Evolutionary conservation across 176 grass and related monocot genomes (phyloP), one percentile per base, ranked within the genome.

Genomic region (Zizania latifolia): DNA sequence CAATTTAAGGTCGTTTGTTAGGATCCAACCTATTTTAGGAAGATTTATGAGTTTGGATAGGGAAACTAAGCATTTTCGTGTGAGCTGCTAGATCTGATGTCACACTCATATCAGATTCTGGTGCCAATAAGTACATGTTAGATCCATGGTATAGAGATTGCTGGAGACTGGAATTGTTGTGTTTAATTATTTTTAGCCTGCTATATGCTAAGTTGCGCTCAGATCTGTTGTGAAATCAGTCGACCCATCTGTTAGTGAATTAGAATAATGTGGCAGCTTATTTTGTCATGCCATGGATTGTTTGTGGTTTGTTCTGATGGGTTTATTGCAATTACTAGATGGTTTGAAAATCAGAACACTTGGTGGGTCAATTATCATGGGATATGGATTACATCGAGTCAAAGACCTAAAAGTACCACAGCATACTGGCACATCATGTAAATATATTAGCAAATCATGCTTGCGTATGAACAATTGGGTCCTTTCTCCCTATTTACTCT

Each of bases 1-100:
- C 24, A 62, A 9, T 71, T 65, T 12, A 23, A 55, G 44, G 23
- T 72, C n/a, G 74, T 63, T 71, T 85, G 76, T 50, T 73, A 29
- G 65, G 77, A 81, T 55, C 63, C 31, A 58, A 46, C 28, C 56
- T 62, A 63, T 64, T 69, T 1, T 45, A 37, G 12, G 46, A 65
- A 41, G 12, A 46, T n/a, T 36, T 75, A 3, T 5, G 46, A 2
- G 46, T n/a, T 51, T 21, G 19, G 65, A 77, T 38, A 67, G 51
- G 23, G 60, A 59, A 86, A 76, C 8, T 2, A 65, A 31, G 24
- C 58, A 10, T 58, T 58, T 77, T 65, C 3, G 66, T 39, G 78
- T 86, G 65, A 65, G 30, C 45, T 76, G 30, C 29, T 81, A 38
- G 45, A 22, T 82, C 19, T 8, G 27, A 2, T 68, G 62, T 61